Evolutionary conservation across 768 basidiomycete species (phyloP).

Genomic region (Agrocybe chaxingu): DNA sequence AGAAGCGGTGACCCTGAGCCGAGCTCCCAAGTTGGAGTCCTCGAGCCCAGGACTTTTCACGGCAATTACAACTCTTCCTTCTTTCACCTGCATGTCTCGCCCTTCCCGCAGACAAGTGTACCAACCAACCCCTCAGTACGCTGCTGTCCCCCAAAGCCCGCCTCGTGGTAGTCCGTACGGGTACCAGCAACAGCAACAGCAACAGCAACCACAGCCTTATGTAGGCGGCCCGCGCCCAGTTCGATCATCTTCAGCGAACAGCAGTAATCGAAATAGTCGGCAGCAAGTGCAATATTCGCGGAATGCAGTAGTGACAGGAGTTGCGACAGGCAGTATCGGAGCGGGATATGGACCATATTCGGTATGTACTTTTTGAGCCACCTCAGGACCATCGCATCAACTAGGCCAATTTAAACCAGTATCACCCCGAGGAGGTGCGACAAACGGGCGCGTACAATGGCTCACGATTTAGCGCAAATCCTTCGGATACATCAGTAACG

Average conservation of each 20-base stretch:
- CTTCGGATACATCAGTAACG: constrained; percentile 32
- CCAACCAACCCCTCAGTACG: constrained; percentile 53
- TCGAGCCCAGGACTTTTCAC: constrained; percentile 10
- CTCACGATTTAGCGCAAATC: constrained; percentile 55
- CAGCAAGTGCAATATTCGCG: constrained; percentile 33
- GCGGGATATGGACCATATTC: constrained; percentile 84
- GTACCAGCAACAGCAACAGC: constrained; percentile 12
- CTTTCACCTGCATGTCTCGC: constrained; percentile 32
- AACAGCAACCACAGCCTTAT: constrained; percentile 17
- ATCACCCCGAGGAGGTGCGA: constrained; percentile 48
- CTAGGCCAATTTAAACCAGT: constrained; percentile 33
- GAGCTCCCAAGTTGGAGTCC: constrained; percentile 15
- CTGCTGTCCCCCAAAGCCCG: constrained; percentile 60
- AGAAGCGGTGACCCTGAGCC: constrained; percentile 20
- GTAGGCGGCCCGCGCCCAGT: constrained; percentile 20
- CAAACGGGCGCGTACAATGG: constrained; percentile 43
- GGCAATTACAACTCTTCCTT: constrained; percentile 7
- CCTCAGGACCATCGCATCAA: constrained; percentile 4
- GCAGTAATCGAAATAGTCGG: constrained; percentile 18
- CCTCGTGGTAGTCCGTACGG: constrained; percentile 20
- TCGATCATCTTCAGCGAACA: constrained; percentile 21
- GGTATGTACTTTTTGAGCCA: constrained; percentile 38
- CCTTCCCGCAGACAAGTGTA: constrained; percentile 35
- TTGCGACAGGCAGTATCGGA: constrained; percentile 79
- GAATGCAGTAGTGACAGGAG: constrained; percentile 66